Conservation (phyloP, 257 asterid genomes). For the Ilex aquifolium region DNA sequence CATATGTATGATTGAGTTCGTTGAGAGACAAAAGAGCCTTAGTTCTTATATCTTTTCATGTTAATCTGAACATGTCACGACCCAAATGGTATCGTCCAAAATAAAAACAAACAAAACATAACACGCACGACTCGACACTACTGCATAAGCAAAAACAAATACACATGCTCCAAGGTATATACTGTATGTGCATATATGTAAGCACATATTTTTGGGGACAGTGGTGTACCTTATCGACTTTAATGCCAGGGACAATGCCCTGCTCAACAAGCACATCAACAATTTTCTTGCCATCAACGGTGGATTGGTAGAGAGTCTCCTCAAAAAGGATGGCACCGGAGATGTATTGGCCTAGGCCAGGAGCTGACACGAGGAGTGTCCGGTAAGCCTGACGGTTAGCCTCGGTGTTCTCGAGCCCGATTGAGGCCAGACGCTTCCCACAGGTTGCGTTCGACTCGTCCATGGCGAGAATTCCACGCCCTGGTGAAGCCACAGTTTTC, state of each 20-base stretch:
- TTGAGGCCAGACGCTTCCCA: conserved; percentile 90
- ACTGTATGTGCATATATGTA: too few relatives aligned
- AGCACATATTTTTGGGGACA: not conserved
- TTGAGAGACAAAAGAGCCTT: too few relatives aligned
- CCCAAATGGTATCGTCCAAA: too few relatives aligned
- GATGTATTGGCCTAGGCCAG: conserved; percentile 75
- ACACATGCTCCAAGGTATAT: too few relatives aligned
- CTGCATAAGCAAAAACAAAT: too few relatives aligned
- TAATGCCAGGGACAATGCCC: conserved; percentile 83
- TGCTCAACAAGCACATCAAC: conserved; percentile 77
- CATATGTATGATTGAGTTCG: too few relatives aligned
- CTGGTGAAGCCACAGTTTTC: conserved; percentile 85
- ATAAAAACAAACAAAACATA: too few relatives aligned
- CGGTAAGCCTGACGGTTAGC: conserved; percentile 89
- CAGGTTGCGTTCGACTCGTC: conserved; percentile 93
- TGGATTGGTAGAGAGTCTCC: conserved; percentile 88
- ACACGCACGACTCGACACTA: too few relatives aligned
- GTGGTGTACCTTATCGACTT: conserved; percentile 67
- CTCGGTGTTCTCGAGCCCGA: conserved; percentile 94
- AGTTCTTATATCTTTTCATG: too few relatives aligned
- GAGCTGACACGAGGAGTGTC: conserved; percentile 60
- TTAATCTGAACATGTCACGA: too few relatives aligned
- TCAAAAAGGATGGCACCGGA: conserved; percentile 91
- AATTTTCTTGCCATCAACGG: conserved; percentile 74
- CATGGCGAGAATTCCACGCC: conserved; percentile 88